phyloP scores from a whole-genome alignment of 2,329 filamentous ascomycete genomes.

The Dryadomyces quercivorus region DNA sequence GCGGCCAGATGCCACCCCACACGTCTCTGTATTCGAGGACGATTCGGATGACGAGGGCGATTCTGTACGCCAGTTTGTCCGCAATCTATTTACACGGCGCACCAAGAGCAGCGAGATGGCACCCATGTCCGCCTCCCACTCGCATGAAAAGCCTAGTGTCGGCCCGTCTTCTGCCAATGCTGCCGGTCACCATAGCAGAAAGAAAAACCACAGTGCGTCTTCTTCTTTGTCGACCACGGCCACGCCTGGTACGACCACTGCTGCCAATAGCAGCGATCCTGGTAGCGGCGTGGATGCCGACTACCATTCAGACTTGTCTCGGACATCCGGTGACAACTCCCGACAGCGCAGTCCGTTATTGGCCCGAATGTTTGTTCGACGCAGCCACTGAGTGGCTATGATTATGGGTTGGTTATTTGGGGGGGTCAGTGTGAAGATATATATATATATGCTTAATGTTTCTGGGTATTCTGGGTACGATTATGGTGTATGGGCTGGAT shows the following conservation, averaged over 20 bases:
- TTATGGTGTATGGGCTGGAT: neutral
- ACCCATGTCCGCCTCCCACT: neutral
- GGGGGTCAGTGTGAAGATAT: neutral
- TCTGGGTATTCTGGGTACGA: neutral
- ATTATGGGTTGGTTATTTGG: neutral
- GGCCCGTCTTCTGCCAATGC: neutral
- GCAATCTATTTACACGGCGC: constrained; percentile 10
- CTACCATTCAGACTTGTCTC: neutral
- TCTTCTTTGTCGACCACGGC: constrained; percentile 6
- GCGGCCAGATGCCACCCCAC: neutral
- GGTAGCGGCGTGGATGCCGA: neutral
- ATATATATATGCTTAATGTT: neutral
- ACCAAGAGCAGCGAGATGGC: constrained; percentile 5
- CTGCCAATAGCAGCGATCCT: neutral
- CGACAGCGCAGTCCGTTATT: constrained; percentile 9
- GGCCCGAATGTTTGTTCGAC: constrained; percentile 13
- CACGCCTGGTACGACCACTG: neutral
- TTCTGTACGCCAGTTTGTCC: constrained; percentile 9
- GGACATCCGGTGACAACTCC: constrained; percentile 3
- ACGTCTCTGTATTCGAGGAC: constrained; percentile 11
- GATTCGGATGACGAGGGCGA: constrained; percentile 13
- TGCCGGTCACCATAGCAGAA: constrained; percentile 3
- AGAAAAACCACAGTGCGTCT: constrained; percentile 8
- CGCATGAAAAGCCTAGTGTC: neutral
- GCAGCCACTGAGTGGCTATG: constrained; percentile 7